Evolutionary conservation across 306 rosid species (phyloP).

Genomic region (Quercus glauca): DNA sequence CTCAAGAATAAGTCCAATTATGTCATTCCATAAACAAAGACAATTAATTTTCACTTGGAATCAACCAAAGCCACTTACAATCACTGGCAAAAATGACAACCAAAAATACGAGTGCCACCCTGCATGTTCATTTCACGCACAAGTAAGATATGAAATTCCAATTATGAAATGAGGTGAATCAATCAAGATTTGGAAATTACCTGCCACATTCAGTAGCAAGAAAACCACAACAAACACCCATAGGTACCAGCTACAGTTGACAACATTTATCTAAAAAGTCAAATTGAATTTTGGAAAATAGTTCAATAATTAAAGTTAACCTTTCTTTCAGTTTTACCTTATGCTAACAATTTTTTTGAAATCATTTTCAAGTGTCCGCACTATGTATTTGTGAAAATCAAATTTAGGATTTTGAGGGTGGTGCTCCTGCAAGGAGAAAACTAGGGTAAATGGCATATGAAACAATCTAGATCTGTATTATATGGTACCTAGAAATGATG

Average conservation of each 20-base stretch:
- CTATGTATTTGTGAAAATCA: conserved; percentile 61
- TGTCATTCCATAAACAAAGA: conserved; percentile 14
- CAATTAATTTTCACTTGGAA: conserved; percentile 6
- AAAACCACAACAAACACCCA: conserved; percentile 93
- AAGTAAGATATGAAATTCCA: neutral
- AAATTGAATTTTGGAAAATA: neutral
- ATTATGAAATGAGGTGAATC: neutral
- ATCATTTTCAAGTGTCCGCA: conserved; percentile 63
- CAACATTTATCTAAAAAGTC: conserved; percentile 7
- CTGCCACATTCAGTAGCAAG: conserved; percentile 69
- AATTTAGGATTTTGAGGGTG: neutral
- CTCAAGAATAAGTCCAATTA: conserved; percentile 14
- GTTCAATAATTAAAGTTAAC: neutral
- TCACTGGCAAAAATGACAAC: conserved; percentile 82
- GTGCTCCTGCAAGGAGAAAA: conserved; percentile 50
- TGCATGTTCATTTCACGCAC: conserved; percentile 27
- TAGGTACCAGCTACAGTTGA: conserved; percentile 67
- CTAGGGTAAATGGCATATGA: neutral
- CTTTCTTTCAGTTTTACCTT: conserved; percentile 45
- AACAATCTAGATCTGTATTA: neutral
- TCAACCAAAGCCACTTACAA: conserved; percentile 52
- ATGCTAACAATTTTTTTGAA: conserved; percentile 78
- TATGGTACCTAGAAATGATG: neutral
- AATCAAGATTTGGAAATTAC: conserved; percentile 35
- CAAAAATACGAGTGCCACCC: conserved; percentile 97